Evolutionary conservation across 2,329 filamentous ascomycete species (phyloP).

Genomic region (Sporothrix variecibatus): DNA sequence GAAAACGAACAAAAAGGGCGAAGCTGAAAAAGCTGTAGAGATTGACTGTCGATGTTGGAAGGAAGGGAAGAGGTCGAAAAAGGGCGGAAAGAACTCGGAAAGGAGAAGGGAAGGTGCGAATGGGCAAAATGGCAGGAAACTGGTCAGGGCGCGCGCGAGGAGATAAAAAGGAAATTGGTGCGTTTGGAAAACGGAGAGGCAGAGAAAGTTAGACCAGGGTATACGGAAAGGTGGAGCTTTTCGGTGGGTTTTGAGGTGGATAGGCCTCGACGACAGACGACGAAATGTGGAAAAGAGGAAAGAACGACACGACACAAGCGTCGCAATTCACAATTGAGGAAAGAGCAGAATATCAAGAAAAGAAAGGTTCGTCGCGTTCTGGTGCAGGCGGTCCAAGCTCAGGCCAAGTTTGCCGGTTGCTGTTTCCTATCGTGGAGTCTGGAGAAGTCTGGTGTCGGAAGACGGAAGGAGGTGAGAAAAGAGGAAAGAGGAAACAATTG

Average conservation of each 20-base stretch:
- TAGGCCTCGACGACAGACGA: neutral
- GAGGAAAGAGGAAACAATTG: neutral
- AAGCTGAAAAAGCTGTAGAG: conserved; percentile 2
- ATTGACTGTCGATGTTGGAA: conserved; percentile 8
- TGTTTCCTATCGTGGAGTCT: conserved; percentile 17
- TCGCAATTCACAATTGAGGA: neutral
- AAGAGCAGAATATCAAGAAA: neutral
- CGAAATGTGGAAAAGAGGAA: conserved; percentile 9
- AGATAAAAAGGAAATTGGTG: conserved; percentile 24
- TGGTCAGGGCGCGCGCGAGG: neutral
- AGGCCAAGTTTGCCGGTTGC: neutral
- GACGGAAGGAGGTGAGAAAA: neutral
- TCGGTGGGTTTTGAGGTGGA: neutral
- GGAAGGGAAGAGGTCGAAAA: neutral
- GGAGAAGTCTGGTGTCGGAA: conserved; percentile 7
- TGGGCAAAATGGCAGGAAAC: neutral
- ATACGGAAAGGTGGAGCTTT: conserved; percentile 18
- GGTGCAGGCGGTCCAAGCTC: conserved; percentile 22
- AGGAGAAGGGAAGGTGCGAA: neutral
- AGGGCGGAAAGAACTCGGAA: neutral
- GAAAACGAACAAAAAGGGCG: neutral
- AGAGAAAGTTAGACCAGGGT: neutral
- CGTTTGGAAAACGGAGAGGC: neutral
- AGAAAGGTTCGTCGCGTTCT: conserved; percentile 6
- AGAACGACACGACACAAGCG: conserved; percentile 4